phyloP scores from a whole-genome alignment of 768 basidiomycete genomes.

The Infundibulicybe gibba region DNA sequence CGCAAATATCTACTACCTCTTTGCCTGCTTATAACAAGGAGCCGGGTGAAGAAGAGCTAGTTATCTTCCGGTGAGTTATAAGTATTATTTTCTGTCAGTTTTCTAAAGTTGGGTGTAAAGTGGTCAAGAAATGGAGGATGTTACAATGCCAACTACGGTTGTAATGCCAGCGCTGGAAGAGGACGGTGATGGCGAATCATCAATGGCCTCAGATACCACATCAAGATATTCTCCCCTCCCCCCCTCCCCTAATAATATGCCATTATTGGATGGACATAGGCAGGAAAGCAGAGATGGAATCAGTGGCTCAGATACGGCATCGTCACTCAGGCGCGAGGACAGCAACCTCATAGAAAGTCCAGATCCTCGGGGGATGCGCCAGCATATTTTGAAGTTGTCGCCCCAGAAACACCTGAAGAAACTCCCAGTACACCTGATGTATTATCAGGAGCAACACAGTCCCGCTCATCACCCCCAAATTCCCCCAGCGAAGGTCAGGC shows the following conservation, averaged over 20 bases:
- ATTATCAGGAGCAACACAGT: conserved; percentile 5
- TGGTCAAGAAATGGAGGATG: conserved; percentile 55
- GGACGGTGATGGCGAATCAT: conserved; percentile 25
- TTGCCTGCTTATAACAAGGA: conserved; percentile 82
- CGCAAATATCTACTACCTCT: conserved; percentile 76
- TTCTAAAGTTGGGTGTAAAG: conserved; percentile 20
- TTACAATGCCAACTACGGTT: conserved; percentile 35
- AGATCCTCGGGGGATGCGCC: conserved; percentile 60
- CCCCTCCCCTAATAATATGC: conserved; percentile 34
- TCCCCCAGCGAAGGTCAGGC: conserved; percentile 35
- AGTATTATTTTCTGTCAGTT: background rate
- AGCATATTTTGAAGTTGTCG: conserved; percentile 58
- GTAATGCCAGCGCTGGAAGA: conserved; percentile 35
- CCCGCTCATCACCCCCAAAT: conserved; percentile 8
- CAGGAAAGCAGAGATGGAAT: conserved; percentile 23
- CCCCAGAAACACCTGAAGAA: background rate
- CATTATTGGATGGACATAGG: conserved; percentile 31
- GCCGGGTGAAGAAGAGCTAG: conserved; percentile 78
- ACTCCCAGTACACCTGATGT: background rate
- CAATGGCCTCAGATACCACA: conserved; percentile 23
- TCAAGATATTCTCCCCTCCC: conserved; percentile 35
- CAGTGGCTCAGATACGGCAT: conserved; percentile 23
- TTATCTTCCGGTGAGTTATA: conserved; percentile 47
- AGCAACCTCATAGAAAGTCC: conserved; percentile 15
- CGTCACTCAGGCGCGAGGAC: conserved; percentile 20